Evolutionary conservation across 495 filamentous ascomycete genomes (phyloP), one percentile per base, ranked within the genome.

Genomic region (Hyphodiscus hymeniophilus): DNA sequence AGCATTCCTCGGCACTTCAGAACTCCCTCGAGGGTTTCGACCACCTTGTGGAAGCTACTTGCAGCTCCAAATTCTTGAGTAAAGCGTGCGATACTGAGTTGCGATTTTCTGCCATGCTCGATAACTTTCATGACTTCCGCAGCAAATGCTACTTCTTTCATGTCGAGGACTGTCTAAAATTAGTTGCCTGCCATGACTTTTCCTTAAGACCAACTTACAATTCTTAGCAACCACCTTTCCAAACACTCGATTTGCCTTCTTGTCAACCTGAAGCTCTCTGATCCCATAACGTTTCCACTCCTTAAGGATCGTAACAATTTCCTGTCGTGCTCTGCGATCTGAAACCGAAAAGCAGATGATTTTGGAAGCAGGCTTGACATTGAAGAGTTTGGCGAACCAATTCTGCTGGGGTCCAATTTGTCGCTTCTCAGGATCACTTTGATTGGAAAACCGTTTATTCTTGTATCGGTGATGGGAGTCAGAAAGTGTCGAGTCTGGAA

Each of bases 61-160:
- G 86, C 90, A 0, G 90, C 88, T 15, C 92, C 92, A 38, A 80
- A 78, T 57, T 90, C 85, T 59, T 95, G 91, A 23, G 83, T 88
- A 66, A 96, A 86, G 13, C 85, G 80, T 20, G 83, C 86, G 35
- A 95, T 76, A 62, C 80, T 82, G 15, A 95, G 73, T 24, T 60
- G 60, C 47, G 77, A 77, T 44, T 78, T 73, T 56, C 74, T 77
- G 28, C 86, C 85, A 52, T 87, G 83, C 61, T 94, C 85, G 26
- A 90, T 82, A 10, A 94, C 79, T 8, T 80, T 85, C 65, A 87
- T 90, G 55, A 97, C 74, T 58, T 96, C 87, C 38, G 78, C 74
- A 3, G 85, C 83, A 58, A 97, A 86, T 15, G 80, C 72, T 7
- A 94, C 85, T 22, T 83, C 80, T 52, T 87, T 87, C 51, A 94